phyloP scores from a whole-genome alignment of 176 grass and related monocot species.

The Poa annua region DNA sequence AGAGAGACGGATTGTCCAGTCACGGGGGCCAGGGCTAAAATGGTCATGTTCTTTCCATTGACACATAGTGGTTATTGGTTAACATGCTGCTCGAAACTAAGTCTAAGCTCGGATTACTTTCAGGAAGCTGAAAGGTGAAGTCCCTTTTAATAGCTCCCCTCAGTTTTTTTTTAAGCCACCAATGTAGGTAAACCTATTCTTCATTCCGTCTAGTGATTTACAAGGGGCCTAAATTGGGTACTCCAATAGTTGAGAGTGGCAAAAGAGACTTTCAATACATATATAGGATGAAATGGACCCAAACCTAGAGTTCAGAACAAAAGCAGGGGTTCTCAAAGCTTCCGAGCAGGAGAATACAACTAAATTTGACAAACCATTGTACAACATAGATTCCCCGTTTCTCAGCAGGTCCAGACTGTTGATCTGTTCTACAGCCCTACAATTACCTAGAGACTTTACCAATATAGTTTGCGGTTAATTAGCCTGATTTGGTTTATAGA shows the following conservation, averaged over 20 bases:
- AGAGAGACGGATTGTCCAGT: background rate
- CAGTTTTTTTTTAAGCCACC: background rate
- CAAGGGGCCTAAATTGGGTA: background rate
- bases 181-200: background rate
- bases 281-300: background rate
- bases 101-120: background rate
- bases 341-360: background rate
- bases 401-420: background rate
- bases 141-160: background rate
- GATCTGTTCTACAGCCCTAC: constrained; percentile 9
- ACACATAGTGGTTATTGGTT: background rate
- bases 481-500: background rate
- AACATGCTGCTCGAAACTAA: background rate
- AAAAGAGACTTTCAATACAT: constrained; percentile 19
- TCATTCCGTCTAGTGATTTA: background rate
- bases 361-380: background rate
- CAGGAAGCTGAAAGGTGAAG: constrained; percentile 3
- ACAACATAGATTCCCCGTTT: constrained; percentile 15
- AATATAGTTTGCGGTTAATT: background rate
- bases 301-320: background rate
- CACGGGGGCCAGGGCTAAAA: constrained; percentile 5
- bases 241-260: background rate
- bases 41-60: background rate
- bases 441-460: background rate
- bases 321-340: background rate